Evolutionary conservation across 352 stramenopile species (phyloP).

Genomic region (Phytophthora tubulina): DNA sequence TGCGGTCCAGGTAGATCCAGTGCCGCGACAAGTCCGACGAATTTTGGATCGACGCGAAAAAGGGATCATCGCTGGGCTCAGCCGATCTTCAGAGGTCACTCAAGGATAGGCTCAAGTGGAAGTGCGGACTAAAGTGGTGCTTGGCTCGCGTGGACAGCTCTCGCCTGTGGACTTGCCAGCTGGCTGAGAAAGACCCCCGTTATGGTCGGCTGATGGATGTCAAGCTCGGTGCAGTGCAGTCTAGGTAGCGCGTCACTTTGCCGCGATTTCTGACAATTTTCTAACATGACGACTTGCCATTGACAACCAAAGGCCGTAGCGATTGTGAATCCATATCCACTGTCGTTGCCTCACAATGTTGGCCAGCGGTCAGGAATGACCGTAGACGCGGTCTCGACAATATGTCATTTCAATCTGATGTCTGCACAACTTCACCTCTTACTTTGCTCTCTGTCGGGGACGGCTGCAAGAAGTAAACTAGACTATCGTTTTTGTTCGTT

Average conservation of each 20-base stretch:
- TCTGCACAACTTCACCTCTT: background rate
- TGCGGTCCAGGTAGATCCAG: conserved; percentile 24
- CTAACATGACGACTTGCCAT: no score
- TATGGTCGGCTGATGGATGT: conserved; percentile 25
- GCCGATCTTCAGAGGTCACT: conserved; percentile 21
- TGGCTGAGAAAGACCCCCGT: conserved; percentile 38
- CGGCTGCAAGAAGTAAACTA: background rate
- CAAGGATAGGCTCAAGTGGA: conserved; percentile 17
- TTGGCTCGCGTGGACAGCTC: conserved; percentile 23
- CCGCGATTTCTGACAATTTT: background rate
- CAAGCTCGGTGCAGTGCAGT: background rate
- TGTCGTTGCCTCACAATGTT: background rate
- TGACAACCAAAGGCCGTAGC: no score
- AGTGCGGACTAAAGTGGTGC: conserved; percentile 21
- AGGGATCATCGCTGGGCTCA: conserved; percentile 11
- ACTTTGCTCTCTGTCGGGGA: conserved; percentile 4
- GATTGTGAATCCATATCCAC: background rate
- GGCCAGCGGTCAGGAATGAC: background rate
- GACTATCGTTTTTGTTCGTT: conserved; percentile 29
- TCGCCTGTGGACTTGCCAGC: conserved; percentile 13
- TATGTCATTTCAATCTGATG: background rate
- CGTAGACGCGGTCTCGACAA: background rate
- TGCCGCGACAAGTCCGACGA: conserved; percentile 32
- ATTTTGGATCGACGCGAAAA: conserved; percentile 38
- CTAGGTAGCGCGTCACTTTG: background rate